These are phyloP conservation scores for Cinnamomum chago DNA, from an alignment of 164 flowering plant species.

Conservation along the genomic window DNA sequence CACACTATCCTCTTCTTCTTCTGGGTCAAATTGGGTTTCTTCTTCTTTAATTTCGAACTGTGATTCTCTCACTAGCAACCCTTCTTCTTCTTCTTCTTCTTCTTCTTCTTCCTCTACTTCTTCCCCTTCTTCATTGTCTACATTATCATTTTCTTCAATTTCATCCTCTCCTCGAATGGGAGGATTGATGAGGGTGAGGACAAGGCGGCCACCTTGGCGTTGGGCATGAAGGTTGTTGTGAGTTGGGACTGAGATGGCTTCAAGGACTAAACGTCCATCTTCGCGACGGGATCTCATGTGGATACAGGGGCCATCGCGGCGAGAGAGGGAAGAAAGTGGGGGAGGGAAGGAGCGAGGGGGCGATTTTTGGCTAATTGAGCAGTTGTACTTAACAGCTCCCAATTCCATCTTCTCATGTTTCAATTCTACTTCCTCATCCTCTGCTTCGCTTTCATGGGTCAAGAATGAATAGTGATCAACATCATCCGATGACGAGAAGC, in stretches of 20 bases:
- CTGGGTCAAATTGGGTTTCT: background rate
- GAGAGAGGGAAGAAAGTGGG: slow-evolving; percentile 55
- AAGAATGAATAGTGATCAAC: slow-evolving; percentile 22
- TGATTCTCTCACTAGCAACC: background rate
- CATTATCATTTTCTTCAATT: slow-evolving; percentile 12
- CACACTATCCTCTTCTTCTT: background rate
- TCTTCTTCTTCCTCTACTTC: background rate
- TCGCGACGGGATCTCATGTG: slow-evolving; percentile 48
- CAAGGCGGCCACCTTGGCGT: slow-evolving; percentile 67
- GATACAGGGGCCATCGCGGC: slow-evolving; percentile 37
- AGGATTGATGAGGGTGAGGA: slow-evolving; percentile 36
- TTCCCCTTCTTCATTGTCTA: slow-evolving; percentile 4
- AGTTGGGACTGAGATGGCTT: slow-evolving; percentile 55
- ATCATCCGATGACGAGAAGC: slow-evolving; percentile 30
- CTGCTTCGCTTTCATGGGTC: slow-evolving; percentile 21
- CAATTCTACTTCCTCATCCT: slow-evolving; percentile 25
- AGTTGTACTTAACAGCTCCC: slow-evolving; percentile 1
- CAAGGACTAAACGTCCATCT: slow-evolving; percentile 62
- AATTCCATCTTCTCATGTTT: background rate
- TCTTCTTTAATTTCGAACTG: background rate
- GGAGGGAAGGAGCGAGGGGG: slow-evolving; percentile 53
- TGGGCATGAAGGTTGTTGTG: slow-evolving; percentile 40
- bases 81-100: no score
- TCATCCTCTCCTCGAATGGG: slow-evolving; percentile 2
- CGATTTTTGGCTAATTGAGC: slow-evolving; percentile 14